A percentile compares a stretch with the other conserved stretches of the same genome.
Conservation (phyloP, 352 stramenopile species). For the Achlya hypogyna region DNA sequence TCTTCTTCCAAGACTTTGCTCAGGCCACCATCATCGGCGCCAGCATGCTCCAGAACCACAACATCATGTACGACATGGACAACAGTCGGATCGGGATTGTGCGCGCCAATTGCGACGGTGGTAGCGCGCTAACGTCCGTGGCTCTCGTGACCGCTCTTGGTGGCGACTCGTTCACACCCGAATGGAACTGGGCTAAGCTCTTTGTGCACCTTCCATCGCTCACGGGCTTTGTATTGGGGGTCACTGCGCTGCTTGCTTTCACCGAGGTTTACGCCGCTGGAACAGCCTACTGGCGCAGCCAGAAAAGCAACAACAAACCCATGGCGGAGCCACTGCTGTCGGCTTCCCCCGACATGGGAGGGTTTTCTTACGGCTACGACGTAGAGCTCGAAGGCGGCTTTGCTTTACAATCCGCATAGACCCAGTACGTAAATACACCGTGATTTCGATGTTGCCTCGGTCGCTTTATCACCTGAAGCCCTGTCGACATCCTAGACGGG, state of each 20-base stretch:
- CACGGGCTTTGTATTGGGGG: conserved; percentile 26
- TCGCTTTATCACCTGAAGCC: too few relatives aligned
- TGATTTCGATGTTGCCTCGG: too few relatives aligned
- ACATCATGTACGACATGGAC: conserved; percentile 73
- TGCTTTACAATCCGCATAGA: too few relatives aligned
- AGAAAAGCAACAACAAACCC: background rate
- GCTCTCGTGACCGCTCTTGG: conserved; percentile 45
- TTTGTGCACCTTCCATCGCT: conserved; percentile 23
- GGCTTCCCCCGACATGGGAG: background rate
- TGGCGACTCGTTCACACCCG: conserved; percentile 42
- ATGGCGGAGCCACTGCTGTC: background rate
- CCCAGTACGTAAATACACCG: too few relatives aligned
- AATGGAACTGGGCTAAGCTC: conserved; percentile 32
- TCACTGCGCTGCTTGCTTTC: conserved; percentile 34
- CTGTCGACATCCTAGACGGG: too few relatives aligned
- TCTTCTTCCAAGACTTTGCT: conserved; percentile 57
- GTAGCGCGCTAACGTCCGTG: background rate
- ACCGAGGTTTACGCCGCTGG: background rate
- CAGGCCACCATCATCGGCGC: conserved; percentile 66
- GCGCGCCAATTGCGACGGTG: conserved; percentile 38
- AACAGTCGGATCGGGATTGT: conserved; percentile 60
- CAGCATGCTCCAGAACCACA: conserved; percentile 51
- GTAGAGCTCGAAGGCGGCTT: too few relatives aligned
- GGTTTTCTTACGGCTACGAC: too few relatives aligned
- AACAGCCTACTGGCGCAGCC: background rate